Percentiles rank a stretch among this genome's conserved stretches.
Evolutionary conservation across 2,329 filamentous ascomycete species (phyloP).

Genomic region (Ophiocordyceps camponoti-rufipedis): DNA sequence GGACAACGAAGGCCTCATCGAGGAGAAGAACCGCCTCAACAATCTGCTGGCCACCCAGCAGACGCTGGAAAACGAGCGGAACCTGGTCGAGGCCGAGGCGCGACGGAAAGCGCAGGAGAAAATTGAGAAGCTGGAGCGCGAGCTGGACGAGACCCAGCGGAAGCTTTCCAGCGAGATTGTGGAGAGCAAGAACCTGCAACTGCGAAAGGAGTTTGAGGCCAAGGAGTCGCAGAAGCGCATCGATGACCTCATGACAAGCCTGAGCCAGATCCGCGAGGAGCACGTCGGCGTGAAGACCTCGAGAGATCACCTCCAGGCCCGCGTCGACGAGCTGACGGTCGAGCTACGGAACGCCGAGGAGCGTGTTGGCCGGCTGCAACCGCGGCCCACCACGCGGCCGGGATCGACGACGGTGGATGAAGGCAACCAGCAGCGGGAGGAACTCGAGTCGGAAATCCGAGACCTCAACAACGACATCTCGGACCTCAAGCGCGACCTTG

Average conservation of each 20-base stretch:
- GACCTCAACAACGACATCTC: constrained; percentile 70
- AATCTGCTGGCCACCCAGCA: constrained; percentile 70
- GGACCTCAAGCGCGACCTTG: constrained; percentile 73
- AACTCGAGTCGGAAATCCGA: constrained; percentile 45
- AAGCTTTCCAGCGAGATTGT: constrained; percentile 72
- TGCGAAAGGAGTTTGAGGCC: constrained; percentile 79
- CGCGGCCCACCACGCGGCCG: constrained; percentile 50
- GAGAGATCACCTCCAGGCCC: constrained; percentile 71
- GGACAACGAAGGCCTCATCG: constrained; percentile 69
- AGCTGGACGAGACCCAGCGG: constrained; percentile 61
- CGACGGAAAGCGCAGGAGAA: constrained; percentile 63
- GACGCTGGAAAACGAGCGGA: constrained; percentile 79
- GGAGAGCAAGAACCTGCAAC: constrained; percentile 62
- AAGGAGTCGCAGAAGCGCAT: constrained; percentile 81
- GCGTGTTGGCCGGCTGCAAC: constrained; percentile 62
- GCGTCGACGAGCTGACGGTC: constrained; percentile 76
- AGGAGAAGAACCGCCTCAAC: constrained; percentile 73
- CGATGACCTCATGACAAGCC: constrained; percentile 69
- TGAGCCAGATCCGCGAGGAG: constrained; percentile 71
- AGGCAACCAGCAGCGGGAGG: constrained; percentile 24
- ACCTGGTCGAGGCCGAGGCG: constrained; percentile 64
- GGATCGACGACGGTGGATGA: constrained; percentile 22
- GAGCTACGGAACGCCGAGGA: constrained; percentile 84
- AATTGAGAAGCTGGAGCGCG: constrained; percentile 61
- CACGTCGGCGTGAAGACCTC: constrained; percentile 72